phyloP scores from a whole-genome alignment of 805 yeast genomes.

The Brettanomyces nanus region DNA sequence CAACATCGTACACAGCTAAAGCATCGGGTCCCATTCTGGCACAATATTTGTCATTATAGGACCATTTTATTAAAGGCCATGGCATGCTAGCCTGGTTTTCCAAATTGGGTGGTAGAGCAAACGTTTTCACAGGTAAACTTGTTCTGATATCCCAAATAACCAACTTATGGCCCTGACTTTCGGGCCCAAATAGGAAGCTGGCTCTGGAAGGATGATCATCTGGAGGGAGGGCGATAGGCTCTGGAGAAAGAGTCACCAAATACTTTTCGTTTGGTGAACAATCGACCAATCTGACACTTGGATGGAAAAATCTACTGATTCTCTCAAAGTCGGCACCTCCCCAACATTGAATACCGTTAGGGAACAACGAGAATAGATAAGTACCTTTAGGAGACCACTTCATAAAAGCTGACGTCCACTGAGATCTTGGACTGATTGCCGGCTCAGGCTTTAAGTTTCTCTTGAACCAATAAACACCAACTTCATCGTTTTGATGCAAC shows the following conservation, averaged over 20 bases:
- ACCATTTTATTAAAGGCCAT: constrained; percentile 98
- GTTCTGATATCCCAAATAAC: constrained; percentile 88
- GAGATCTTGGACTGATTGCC: constrained; percentile 67
- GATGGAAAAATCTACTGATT: constrained; percentile 74
- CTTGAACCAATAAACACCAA: constrained; percentile 83
- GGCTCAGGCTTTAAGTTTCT: constrained; percentile 62
- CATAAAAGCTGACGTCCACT: constrained; percentile 83
- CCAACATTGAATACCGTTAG: constrained; percentile 93
- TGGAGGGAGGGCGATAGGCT: constrained; percentile 69
- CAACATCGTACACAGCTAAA: constrained; percentile 80
- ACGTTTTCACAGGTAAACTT: constrained; percentile 78
- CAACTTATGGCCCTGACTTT: constrained; percentile 86
- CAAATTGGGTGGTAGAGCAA: constrained; percentile 76
- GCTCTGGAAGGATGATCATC: constrained; percentile 55
- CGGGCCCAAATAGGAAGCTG: constrained; percentile 74
- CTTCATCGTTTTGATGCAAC: constrained; percentile 69
- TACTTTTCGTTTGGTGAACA: constrained; percentile 89
- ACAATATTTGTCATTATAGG: constrained; percentile 83
- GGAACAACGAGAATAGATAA: constrained; percentile 77
- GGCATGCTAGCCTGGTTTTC: constrained; percentile 61
- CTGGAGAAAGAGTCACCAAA: constrained; percentile 83
- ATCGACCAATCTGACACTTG: constrained; percentile 81
- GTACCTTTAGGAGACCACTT: constrained; percentile 93
- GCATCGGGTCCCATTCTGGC: constrained; percentile 95
- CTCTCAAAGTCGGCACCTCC: constrained; percentile 79